Base-by-base conservation (phyloP, 140 eudicot genomes). In the Oenanthe javanica region DNA sequence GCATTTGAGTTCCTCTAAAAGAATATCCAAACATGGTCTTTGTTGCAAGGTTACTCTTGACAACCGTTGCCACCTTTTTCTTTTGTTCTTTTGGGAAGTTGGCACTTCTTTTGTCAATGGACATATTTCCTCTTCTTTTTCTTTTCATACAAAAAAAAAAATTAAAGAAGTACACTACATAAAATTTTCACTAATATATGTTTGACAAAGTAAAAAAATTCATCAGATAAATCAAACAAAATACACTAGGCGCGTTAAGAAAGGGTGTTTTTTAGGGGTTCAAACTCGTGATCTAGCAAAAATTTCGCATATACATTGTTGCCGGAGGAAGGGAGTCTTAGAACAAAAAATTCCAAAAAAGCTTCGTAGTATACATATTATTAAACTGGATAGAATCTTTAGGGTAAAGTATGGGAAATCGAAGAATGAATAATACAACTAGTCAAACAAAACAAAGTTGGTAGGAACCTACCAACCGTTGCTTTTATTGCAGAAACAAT, bases 391-490 rank as follows among this genome's bases (percentile, higher is more conserved):
- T 61, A 1, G 36, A n/a, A n/a, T 61, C 36, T 61, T 59, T 0
- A 8, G 23, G 36, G 1, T 61, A 61, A 61, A 23, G 15, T 23
- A 61, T 7, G 23, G 36, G 70, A n/a, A n/a, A 9, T n/a, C 12
- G 15, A 61, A 61, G n/a, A 48, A 75, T 48, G 1, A 47, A 75
- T 2, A 0, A 42, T 45, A 5, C 12, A 75, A 75, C 27, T 23
- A 45, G 59, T 75, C 78, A 75, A 75, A 75, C 43, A 48, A n/a
- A 75, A 21, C 45, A 48, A 75, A 47, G 78, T 48, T 73, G 57
- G 77, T 73, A 73, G 77, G 57, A 9, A 48, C 78, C 78, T 48
- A 48, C 78, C 59, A 42, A 71, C 76, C 21, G 46, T 31, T 73
- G 0, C 55, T 73, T 18, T 73, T 2, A n/a, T 47, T 46, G 77